Base-by-base conservation (phyloP, 129 eudicot species). In the Gnaphalium uliginosum region DNA sequence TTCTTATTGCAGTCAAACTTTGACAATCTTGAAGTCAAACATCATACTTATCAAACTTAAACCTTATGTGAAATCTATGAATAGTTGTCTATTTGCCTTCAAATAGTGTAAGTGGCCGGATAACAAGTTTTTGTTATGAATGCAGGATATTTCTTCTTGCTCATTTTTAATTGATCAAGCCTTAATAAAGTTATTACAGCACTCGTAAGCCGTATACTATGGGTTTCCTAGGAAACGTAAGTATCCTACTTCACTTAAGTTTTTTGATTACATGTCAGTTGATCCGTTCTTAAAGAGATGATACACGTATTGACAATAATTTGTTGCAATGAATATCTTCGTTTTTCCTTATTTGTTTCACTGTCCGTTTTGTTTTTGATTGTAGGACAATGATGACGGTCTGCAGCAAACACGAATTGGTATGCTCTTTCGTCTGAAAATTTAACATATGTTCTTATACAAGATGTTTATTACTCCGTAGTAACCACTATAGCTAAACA, bases 331-430 rank as follows among this genome's bases (percentile, higher is more conserved):
- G 11, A 22, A 33, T 46, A 5, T 14, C 15, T 19, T 15, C 32
- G 41, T 41, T 23, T 7, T 75, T 46, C 68, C 51, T 26, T 17
- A 39, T 25, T 58, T 78, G 9, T 76, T 85, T 81, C 74, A 18
- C 71, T 4, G 27, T 50, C 21, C 24, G 30, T 50, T 59, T 41
- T 57, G 54, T 1, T 56, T 79, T 54, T 19, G 1, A 67, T 61
- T 79, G 72, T 82, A 92, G 98, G 86, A 70, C 24, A 27, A 35
- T 26, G 87, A 84, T 11, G 83, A 84, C 62, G 81, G 74, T 72
- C 43, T 74, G 72, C 83, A 87, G 77, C 87, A 89, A 75, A 73
- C 74, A 78, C 92, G 86, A 77, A 78, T 77, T 70, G 92, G 97
- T 91, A 88, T 32, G 81, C 5, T 61, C 60, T n/a, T 17, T 75